A percentile compares a stretch with the other conserved stretches of the same genome.
Evolutionary conservation across 1,284 basidiomycete genomes (phyloP).

Genomic region (Afroboletus lepidellus): DNA sequence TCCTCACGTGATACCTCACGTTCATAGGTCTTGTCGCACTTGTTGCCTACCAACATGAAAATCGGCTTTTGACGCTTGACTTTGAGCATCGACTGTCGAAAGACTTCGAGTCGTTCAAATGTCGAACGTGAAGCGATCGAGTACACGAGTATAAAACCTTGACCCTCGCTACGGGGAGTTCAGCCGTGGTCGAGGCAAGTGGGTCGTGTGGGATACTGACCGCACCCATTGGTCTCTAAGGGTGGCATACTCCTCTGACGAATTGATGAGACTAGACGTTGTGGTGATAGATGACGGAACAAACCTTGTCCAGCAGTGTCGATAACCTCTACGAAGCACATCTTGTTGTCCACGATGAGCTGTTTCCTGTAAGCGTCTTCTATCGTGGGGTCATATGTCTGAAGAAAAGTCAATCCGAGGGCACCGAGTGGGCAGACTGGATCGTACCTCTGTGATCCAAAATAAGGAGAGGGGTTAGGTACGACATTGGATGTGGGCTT

Average conservation of each 20-base stretch:
- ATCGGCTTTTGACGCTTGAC: slow-evolving; percentile 88
- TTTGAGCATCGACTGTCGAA: slow-evolving; percentile 91
- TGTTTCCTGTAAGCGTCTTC: slow-evolving; percentile 95
- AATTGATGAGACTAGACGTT: slow-evolving; percentile 11
- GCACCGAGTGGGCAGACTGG: slow-evolving; percentile 10
- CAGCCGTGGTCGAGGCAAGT: slow-evolving; percentile 11
- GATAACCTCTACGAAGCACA: slow-evolving; percentile 91
- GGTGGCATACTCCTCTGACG: slow-evolving; percentile 90
- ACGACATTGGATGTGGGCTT: slow-evolving; percentile 23
- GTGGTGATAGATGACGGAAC: slow-evolving; percentile 27
- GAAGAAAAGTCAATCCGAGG: slow-evolving; percentile 16
- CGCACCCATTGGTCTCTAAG: slow-evolving; percentile 99
- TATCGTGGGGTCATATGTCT: slow-evolving; percentile 92
- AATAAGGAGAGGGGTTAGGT: slow-evolving; percentile 21
- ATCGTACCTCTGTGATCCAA: slow-evolving; percentile 45
- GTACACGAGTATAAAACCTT: slow-evolving; percentile 98
- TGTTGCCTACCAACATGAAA: slow-evolving; percentile 91
- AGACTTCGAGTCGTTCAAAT: slow-evolving; percentile 92
- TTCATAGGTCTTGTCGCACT: slow-evolving; percentile 83
- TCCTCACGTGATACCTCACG: slow-evolving; percentile 89
- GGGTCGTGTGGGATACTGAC: slow-evolving; percentile 45
- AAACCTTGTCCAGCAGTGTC: slow-evolving; percentile 93
- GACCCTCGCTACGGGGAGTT: slow-evolving; percentile 74
- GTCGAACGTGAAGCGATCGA: slow-evolving; percentile 94
- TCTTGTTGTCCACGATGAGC: slow-evolving; percentile 86